Evolutionary conservation across 139 green algal species (phyloP).

Genomic region (Coelastrella sp.): DNA sequence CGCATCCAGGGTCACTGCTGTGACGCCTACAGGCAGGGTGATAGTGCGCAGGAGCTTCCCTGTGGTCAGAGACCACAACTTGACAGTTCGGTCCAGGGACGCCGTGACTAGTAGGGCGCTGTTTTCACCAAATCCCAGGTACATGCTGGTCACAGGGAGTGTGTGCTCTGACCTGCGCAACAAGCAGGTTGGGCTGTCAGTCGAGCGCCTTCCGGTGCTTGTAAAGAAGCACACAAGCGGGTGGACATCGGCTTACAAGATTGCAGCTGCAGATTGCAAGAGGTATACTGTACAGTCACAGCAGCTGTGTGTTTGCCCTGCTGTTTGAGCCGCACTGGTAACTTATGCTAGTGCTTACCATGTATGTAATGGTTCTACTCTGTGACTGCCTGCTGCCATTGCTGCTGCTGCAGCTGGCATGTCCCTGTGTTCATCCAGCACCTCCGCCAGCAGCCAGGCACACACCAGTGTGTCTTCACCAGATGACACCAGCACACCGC

Average conservation of each 20-base stretch:
- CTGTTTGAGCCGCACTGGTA: no score
- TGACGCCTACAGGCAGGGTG: slow-evolving; percentile 73
- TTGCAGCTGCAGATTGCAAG: no score
- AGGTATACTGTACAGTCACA: neutral
- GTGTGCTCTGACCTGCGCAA: slow-evolving; percentile 86
- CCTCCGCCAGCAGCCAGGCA: slow-evolving; percentile 83
- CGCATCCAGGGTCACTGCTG: slow-evolving; percentile 70
- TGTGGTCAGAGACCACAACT: slow-evolving; percentile 72
- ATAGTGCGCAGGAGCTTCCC: slow-evolving; percentile 72
- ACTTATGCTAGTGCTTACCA: slow-evolving; percentile 60
- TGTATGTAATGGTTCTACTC: slow-evolving; percentile 70
- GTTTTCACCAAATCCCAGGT: slow-evolving; percentile 62
- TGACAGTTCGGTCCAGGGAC: slow-evolving; percentile 84
- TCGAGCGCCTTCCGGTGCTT: neutral
- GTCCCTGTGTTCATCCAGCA: slow-evolving; percentile 71
- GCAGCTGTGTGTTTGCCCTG: no score
- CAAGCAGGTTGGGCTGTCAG: neutral
- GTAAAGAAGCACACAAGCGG: neutral
- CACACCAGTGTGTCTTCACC: slow-evolving; percentile 85
- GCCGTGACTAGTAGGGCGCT: slow-evolving; percentile 73
- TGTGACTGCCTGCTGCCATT: slow-evolving; percentile 7
- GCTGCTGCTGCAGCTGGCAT: slow-evolving; percentile 6
- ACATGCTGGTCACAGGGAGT: slow-evolving; percentile 82
- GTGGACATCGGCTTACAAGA: no score
- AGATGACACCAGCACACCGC: slow-evolving; percentile 82